These are phyloP conservation scores for Ceratobasidium sp. DNA, from an alignment of 1,284 basidiomycete genomes.

Conservation along the genomic window DNA sequence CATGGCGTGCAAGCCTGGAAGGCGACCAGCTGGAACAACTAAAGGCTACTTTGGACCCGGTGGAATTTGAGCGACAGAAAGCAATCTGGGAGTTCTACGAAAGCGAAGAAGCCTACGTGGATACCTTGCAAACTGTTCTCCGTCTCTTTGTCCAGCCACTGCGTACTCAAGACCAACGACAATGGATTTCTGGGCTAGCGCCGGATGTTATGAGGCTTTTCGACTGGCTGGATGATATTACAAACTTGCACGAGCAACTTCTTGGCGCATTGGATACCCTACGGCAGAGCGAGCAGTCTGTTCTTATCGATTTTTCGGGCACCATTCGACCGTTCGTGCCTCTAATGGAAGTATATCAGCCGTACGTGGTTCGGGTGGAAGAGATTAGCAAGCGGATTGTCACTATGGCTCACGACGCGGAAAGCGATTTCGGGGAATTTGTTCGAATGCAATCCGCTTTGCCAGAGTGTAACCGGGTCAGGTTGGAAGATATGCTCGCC, in stretches of 20 bases:
- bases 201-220: constrained; percentile 75
- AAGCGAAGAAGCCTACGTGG: constrained; percentile 78
- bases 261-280: constrained; percentile 64
- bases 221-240: constrained; percentile 88
- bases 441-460: constrained; percentile 77
- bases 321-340: constrained; percentile 71
- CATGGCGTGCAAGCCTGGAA: constrained; percentile 29
- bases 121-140: constrained; percentile 73
- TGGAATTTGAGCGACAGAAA: constrained; percentile 74
- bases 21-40: not conserved
- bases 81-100: constrained; percentile 76
- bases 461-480: constrained; percentile 69
- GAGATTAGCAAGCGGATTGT: constrained; percentile 70
- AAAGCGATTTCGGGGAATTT: constrained; percentile 86
- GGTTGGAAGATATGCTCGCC: constrained; percentile 74
- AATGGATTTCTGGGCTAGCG: constrained; percentile 85
- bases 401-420: constrained; percentile 65
- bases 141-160: constrained; percentile 81
- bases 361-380: constrained; percentile 82
- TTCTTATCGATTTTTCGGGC: constrained; percentile 68
- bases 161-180: constrained; percentile 71
- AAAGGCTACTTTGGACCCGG: constrained; percentile 1
- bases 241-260: constrained; percentile 78
- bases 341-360: constrained; percentile 83
- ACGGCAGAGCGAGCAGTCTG: constrained; percentile 62